Percentiles rank a stretch among this genome's conserved stretches.
These are phyloP conservation scores for Globisporangium heterothallicum DNA, from an alignment of 352 stramenopile species.

Conservation along the genomic window DNA sequence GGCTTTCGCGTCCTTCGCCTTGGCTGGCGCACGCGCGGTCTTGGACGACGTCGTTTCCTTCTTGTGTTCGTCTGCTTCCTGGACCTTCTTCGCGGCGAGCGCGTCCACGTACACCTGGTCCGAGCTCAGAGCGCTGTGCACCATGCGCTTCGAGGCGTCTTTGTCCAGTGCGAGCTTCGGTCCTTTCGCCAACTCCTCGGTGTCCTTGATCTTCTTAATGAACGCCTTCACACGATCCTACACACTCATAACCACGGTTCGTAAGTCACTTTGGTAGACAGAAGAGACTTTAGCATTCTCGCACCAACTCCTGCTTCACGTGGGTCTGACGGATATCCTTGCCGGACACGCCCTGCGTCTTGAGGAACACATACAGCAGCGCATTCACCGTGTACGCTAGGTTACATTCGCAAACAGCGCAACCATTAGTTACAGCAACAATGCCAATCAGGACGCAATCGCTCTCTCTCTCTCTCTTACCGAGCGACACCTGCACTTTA, in stretches of 20 bases:
- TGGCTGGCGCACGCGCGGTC: constrained; percentile 11
- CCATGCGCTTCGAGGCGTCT: constrained; percentile 72
- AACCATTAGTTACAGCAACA: not conserved
- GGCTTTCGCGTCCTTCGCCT: constrained; percentile 41
- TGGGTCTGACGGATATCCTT: constrained; percentile 88
- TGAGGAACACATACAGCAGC: constrained; percentile 83
- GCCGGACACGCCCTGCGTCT: constrained; percentile 80
- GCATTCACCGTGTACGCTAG: constrained; percentile 84
- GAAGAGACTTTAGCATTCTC: not conserved
- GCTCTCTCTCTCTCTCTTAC: constrained; percentile 23
- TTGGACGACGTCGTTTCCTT: constrained; percentile 28
- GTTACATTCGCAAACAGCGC: not conserved
- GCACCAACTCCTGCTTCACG: constrained; percentile 84
- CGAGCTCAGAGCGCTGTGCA: constrained; percentile 79
- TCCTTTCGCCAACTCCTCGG: constrained; percentile 75
- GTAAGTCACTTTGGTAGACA: no score
- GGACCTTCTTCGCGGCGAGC: constrained; percentile 42
- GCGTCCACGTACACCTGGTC: constrained; percentile 82
- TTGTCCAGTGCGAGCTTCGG: constrained; percentile 75
- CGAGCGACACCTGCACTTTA: constrained; percentile 80
- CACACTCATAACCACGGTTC: constrained; percentile 7
- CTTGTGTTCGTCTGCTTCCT: constrained; percentile 13
- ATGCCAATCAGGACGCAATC: not conserved
- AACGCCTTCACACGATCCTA: constrained; percentile 84
- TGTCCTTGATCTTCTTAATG: constrained; percentile 88